Base-by-base conservation (phyloP, 345 rosid species). In the Syzygium grande region DNA sequence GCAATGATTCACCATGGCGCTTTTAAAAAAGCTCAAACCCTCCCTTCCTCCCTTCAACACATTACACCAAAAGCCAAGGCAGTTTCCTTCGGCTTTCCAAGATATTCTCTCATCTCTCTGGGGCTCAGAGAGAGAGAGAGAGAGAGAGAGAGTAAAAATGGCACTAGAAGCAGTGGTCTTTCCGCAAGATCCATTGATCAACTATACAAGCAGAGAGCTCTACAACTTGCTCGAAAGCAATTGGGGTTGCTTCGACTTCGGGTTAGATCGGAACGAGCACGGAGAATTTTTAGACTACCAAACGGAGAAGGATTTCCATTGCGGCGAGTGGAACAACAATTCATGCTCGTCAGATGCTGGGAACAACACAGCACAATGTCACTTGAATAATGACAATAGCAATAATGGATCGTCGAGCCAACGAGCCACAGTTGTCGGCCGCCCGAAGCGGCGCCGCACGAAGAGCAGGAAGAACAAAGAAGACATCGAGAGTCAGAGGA, bases 401-500 rank as follows among this genome's bases (percentile, higher is more conserved):
- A 87, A 15, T 5, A 13, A 73, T 73, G 25, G 83, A 22, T 73
- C 25, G 27, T 41, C 49, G 13, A 38, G 83, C 83, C 83, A 38
- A 25, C 27, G 53, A 49, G 63, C 80, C 21, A 61, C 89, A 22
- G 68, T 88, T 55, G 79, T 19, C 4, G 86, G 87, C 84, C 93
- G 95, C 21, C 91, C 92, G 14, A 95, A 93, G 88, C 88, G 98
- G 87, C 93, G 97, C 27, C 93, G 98, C 52, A 86, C 94, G 51
- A 95, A 93, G 91, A 92, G 89, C 51, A 89, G 89, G 84, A 96
- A 94, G 90, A 96, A 95, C 93, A 93, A 92, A 88, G 98, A 95
- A 87, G 99, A 97, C n/a, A 93, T 94, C 51, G 95, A 93, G 93
- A 94, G 92, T 73, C 99, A 97, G 89, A 96, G 99, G 91, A 96